Evolutionary conservation across 2,329 filamentous ascomycete species (phyloP), one percentile per base, ranked within the genome.

Genomic region (Apiospora koreana): DNA sequence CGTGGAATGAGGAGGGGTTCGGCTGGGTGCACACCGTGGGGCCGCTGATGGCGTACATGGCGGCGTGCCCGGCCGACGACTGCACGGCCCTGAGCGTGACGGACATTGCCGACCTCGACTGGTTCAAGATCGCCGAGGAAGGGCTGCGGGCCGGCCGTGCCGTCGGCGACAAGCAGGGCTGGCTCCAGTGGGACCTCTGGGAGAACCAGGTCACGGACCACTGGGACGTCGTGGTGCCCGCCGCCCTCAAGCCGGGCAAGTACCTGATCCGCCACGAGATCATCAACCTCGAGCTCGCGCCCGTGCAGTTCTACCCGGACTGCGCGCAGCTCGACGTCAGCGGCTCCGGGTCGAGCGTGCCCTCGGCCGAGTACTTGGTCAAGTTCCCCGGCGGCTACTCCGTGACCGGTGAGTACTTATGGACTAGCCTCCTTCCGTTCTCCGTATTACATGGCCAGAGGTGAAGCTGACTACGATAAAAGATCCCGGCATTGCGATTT

Each of bases 71-170:
- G 67, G 87, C 87, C 77, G 78, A 77, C 16, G 77, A 81, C 48
- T 88, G 86, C 75, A 16, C 46, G 2, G 8, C 28, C 3, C 21
- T 46, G 28, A 14, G 18, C 18, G 6, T 9, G 18, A 23, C 65
- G 21, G 83, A 86, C 71, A 87, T 87, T 45, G 85, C 83, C 67
- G 83, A 83, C 41, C 82, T 84, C 74, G 81, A 82, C 68, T 89
- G 87, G 87, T 89, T 89, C 83, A 89, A 89, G 82, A 87, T 89
- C 72, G 85, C 87, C 74, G 82, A 89, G 76, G 81, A 82, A 76
- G 87, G 86, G 42, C 79, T 87, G 70, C 82, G 81, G 41, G 84
- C 82, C 5, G 79, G 81, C 25, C 81, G 80, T 10, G 75, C 86
- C 64, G 83, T 82, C 69, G 80, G 80, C 25, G 82, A 83, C 14